A percentile compares a stretch with the other conserved stretches of the same genome.
These are phyloP conservation scores for Avena sativa DNA, from an alignment of 176 grass and related monocot species.

Conservation along the genomic window DNA sequence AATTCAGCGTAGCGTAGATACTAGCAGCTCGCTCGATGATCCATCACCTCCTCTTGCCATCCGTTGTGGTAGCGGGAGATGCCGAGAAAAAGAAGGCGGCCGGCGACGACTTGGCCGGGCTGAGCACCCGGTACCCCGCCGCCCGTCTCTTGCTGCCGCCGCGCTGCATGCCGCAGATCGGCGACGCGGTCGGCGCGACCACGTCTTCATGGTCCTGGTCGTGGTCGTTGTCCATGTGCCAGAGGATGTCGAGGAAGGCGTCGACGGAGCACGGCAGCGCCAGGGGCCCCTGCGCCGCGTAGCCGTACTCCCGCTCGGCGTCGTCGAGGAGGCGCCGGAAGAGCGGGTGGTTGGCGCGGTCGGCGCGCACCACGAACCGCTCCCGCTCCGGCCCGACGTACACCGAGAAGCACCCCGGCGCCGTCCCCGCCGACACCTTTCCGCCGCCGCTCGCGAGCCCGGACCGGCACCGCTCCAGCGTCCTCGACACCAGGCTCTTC, in stretches of 20 bases:
- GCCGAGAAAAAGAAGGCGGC: not conserved
- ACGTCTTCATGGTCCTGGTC: not conserved
- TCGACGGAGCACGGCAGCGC: constrained; percentile 71
- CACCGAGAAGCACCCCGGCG: constrained; percentile 82
- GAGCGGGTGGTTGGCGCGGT: constrained; percentile 72
- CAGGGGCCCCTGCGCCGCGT: constrained; percentile 66
- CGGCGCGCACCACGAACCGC: constrained; percentile 67
- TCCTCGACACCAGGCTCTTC: constrained; percentile 63
- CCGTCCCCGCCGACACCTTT: not conserved
- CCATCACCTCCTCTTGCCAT: not conserved
- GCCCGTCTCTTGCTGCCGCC: not conserved
- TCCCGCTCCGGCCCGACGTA: constrained; percentile 73
- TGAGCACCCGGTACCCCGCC: constrained; percentile 21
- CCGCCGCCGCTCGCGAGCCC: not conserved
- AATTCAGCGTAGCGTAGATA: too few species aligned
- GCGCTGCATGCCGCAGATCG: constrained; percentile 8
- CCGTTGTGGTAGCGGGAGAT: not conserved
- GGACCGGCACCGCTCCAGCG: constrained; percentile 63
- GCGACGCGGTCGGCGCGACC: not conserved
- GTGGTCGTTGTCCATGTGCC: constrained; percentile 57
- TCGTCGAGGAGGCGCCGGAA: constrained; percentile 78
- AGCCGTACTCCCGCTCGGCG: constrained; percentile 72
- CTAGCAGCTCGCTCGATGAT: not conserved
- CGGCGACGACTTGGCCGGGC: constrained; percentile 9
- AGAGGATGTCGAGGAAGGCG: constrained; percentile 67